Evolutionary conservation across 2,329 filamentous ascomycete species (phyloP).

Genomic region (Chaetomium olivaceum): DNA sequence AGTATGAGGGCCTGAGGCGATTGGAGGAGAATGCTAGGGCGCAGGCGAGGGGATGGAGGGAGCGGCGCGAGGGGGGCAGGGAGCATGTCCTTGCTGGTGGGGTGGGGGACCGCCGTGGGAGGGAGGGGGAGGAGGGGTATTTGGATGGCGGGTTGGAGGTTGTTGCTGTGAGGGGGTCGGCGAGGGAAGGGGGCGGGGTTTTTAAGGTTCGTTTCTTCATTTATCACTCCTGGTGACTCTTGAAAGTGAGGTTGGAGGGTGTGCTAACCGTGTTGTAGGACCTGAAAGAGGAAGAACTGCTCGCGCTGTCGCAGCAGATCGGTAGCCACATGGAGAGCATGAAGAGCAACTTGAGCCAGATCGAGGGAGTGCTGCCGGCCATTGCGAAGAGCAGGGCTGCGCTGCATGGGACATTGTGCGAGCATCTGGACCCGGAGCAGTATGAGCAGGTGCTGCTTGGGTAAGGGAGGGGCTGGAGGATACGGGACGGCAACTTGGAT

Average conservation of each 20-base stretch:
- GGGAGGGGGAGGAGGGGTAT: neutral
- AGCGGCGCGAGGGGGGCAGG: slow-evolving; percentile 45
- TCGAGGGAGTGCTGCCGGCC: slow-evolving; percentile 53
- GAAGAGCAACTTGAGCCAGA: slow-evolving; percentile 54
- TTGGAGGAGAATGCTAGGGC: slow-evolving; percentile 59
- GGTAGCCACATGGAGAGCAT: slow-evolving; percentile 59
- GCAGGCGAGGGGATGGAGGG: slow-evolving; percentile 53
- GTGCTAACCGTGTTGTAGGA: slow-evolving; percentile 34
- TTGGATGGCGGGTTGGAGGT: slow-evolving; percentile 17
- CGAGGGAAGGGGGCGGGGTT: slow-evolving; percentile 23
- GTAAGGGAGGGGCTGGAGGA: slow-evolving; percentile 3
- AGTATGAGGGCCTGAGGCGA: slow-evolving; percentile 52
- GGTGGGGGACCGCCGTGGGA: neutral
- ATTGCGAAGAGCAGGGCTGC: slow-evolving; percentile 51
- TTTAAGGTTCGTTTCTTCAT: slow-evolving; percentile 38
- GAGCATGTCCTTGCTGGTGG: slow-evolving; percentile 49
- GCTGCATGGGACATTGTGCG: slow-evolving; percentile 50
- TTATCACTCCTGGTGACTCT: neutral
- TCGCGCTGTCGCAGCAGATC: slow-evolving; percentile 50
- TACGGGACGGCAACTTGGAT: neutral
- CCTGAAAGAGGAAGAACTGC: slow-evolving; percentile 47
- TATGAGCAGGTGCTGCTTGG: slow-evolving; percentile 50
- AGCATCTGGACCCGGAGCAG: slow-evolving; percentile 46
- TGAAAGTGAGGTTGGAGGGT: neutral
- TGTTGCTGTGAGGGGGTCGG: slow-evolving; percentile 5